These are phyloP conservation scores for Cubamyces sp. DNA, from an alignment of 768 basidiomycete species.

Conservation along the genomic window DNA sequence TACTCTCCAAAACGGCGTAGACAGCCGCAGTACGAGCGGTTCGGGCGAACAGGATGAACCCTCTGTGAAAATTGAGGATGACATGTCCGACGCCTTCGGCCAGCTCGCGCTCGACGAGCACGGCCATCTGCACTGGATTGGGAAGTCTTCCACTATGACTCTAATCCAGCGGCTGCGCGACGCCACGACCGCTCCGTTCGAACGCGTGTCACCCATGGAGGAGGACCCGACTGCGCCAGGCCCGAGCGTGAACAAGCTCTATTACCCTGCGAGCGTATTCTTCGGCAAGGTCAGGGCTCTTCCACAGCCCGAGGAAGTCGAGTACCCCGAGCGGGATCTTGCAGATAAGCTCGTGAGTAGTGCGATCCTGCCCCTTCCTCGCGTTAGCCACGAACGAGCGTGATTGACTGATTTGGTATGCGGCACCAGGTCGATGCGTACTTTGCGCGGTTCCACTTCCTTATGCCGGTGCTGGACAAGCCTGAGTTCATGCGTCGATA, in stretches of 20 bases:
- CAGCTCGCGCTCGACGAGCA: constrained; percentile 89
- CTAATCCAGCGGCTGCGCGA: constrained; percentile 87
- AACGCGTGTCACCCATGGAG: constrained; percentile 82
- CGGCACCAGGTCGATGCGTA: constrained; percentile 77
- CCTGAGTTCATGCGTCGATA: constrained; percentile 79
- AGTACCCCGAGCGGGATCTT: constrained; percentile 82
- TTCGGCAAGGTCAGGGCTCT: constrained; percentile 86
- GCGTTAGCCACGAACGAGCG: constrained; percentile 4
- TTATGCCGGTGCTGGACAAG: constrained; percentile 87
- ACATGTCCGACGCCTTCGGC: constrained; percentile 83
- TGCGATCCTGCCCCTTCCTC: neutral
- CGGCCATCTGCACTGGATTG: constrained; percentile 91
- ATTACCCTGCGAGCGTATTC: constrained; percentile 86
- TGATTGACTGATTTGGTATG: constrained; percentile 2
- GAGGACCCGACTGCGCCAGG: constrained; percentile 81
- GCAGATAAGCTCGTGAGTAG: constrained; percentile 81
- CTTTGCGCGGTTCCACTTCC: constrained; percentile 84
- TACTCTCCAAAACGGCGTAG: constrained; percentile 12
- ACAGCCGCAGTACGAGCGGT: constrained; percentile 31
- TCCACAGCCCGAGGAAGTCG: constrained; percentile 83
- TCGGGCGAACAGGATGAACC: constrained; percentile 42
- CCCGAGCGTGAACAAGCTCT: constrained; percentile 81
- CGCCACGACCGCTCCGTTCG: constrained; percentile 70
- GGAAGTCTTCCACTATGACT: constrained; percentile 90
- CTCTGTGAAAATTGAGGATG: constrained; percentile 63